These are phyloP conservation scores for Rosa multiflora DNA, from an alignment of 306 rosid genomes.

Conservation along the genomic window DNA sequence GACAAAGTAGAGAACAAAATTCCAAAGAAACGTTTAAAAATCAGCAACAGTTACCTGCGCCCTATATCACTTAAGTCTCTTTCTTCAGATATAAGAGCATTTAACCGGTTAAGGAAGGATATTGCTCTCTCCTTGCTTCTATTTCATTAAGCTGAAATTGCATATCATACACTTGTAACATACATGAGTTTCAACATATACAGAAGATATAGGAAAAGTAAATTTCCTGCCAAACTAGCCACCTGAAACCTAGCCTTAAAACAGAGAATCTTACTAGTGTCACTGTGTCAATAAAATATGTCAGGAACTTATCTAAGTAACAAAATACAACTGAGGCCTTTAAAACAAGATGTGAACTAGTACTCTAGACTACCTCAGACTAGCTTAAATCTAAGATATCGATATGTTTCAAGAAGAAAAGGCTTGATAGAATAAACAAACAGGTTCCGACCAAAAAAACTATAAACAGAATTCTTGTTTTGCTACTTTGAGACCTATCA, in stretches of 20 bases:
- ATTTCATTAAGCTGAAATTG: slow-evolving; percentile 92
- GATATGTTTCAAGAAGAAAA: not conserved
- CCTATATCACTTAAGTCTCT: slow-evolving; percentile 88
- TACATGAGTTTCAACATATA: slow-evolving; percentile 19
- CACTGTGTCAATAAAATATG: not conserved
- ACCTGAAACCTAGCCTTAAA: not conserved
- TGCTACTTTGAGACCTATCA: not conserved
- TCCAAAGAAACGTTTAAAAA: slow-evolving; percentile 17
- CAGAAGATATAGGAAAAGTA: not conserved
- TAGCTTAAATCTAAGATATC: not conserved
- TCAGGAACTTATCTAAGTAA: not conserved
- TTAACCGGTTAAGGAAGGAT: slow-evolving; percentile 88
- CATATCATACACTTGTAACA: slow-evolving; percentile 91
- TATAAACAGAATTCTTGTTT: not conserved
- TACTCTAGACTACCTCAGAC: not conserved
- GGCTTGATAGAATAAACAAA: not conserved
- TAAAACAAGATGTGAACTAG: not conserved
- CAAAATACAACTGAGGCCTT: not conserved
- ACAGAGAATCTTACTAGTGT: not conserved
- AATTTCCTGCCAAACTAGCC: slow-evolving; percentile 5
- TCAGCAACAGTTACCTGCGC: slow-evolving; percentile 39
- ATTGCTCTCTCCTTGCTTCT: slow-evolving; percentile 91
- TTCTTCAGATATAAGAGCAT: slow-evolving; percentile 92
- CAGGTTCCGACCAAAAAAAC: not conserved
- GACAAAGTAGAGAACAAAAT: slow-evolving; percentile 12